phyloP scores from a whole-genome alignment of 2,329 filamentous ascomycete species.

The Talaromyces atroroseus region DNA sequence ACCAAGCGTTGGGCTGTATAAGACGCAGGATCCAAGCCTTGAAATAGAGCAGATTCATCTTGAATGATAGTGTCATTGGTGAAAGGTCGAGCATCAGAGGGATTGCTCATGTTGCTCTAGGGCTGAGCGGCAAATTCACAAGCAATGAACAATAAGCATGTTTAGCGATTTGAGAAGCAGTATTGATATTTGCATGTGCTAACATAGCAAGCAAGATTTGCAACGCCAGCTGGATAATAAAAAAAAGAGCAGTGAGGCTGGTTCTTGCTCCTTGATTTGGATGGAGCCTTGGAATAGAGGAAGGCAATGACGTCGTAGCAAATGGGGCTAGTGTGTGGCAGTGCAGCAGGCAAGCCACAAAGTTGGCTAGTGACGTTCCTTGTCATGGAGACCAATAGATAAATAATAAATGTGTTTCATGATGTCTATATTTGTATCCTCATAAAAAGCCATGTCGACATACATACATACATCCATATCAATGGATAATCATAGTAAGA shows the following conservation, averaged over 20 bases:
- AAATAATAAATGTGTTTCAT: not conserved
- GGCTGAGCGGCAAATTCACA: not conserved
- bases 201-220: not conserved
- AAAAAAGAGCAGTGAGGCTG: not conserved
- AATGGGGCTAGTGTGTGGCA: constrained; percentile 9
- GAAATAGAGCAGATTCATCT: constrained; percentile 19
- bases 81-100: constrained; percentile 7
- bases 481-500: not conserved
- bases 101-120: constrained; percentile 9
- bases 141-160: not conserved
- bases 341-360: constrained; percentile 9
- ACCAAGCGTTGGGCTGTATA: constrained; percentile 53
- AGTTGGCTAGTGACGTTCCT: too few species aligned
- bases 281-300: not conserved
- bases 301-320: constrained; percentile 28
- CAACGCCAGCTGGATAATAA: not conserved
- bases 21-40: constrained; percentile 43
- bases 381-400: too few species aligned
- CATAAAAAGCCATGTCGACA: constrained; percentile 7
- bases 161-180: not conserved
- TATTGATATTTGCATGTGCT: not conserved
- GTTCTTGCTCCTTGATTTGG: not conserved
- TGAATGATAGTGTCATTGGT: constrained; percentile 9
- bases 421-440: constrained; percentile 10
- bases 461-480: constrained; percentile 4